phyloP scores from a whole-genome alignment of 2,329 filamentous ascomycete species.

The Talaromyces sp. region DNA sequence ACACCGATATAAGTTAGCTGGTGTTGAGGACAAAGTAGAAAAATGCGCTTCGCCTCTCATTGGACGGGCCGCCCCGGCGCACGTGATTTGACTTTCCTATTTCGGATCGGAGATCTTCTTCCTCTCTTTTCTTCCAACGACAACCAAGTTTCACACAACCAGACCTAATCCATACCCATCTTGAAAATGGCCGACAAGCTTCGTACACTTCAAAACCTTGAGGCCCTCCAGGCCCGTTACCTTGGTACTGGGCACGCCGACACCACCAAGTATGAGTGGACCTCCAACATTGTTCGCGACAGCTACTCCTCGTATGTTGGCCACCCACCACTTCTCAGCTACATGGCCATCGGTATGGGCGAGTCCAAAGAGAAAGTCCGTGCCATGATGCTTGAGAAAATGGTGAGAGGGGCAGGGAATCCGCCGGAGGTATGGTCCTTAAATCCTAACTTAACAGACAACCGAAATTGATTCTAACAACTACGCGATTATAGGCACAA shows the following conservation, averaged over 20 bases:
- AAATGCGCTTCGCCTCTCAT: background rate
- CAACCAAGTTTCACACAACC: background rate
- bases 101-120: background rate
- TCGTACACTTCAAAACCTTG: conserved; percentile 94
- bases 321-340: conserved; percentile 80
- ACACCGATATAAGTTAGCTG: background rate
- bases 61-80: background rate
- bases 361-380: conserved; percentile 77
- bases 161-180: background rate
- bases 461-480: background rate
- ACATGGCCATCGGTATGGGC: conserved; percentile 85
- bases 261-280: conserved; percentile 97
- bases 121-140: background rate
- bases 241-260: conserved; percentile 94
- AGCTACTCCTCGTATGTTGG: conserved; percentile 85
- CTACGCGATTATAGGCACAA: conserved; percentile 3
- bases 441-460: background rate
- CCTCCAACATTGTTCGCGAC: conserved; percentile 91
- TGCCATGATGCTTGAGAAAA: conserved; percentile 71
- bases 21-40: background rate
- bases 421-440: conserved; percentile 53
- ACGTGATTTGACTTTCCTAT: background rate
- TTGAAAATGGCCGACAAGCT: conserved; percentile 81
- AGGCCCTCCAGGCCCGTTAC: conserved; percentile 92
- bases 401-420: conserved; percentile 62